Conservation (phyloP, 768 basidiomycete genomes). For the Tremella mesenterica region DNA sequence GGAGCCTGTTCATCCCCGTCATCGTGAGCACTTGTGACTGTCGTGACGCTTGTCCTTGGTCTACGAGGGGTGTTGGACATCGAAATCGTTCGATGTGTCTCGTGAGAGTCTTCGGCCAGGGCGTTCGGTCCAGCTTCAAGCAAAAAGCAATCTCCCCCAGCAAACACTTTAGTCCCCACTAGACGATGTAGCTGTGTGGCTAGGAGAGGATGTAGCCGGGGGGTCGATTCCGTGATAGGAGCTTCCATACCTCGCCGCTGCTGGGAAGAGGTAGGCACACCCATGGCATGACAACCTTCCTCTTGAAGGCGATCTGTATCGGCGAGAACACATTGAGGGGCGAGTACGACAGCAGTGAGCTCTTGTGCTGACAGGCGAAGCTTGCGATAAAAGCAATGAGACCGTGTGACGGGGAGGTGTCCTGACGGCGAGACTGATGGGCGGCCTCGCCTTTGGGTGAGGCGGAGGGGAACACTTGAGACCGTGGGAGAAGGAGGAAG, state of each 20-base stretch:
- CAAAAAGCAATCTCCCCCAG: slow-evolving; percentile 30
- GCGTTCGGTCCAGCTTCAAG: slow-evolving; percentile 2
- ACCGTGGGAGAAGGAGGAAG: slow-evolving; percentile 1
- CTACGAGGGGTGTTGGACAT: too few species aligned
- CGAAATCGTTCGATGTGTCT: too few species aligned
- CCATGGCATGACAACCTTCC: slow-evolving; percentile 20
- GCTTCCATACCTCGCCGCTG: slow-evolving; percentile 22
- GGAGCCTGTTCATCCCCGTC: too few species aligned
- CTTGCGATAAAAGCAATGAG: slow-evolving; percentile 39
- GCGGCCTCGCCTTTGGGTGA: neutral
- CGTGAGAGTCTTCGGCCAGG: too few species aligned
- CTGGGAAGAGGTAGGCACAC: slow-evolving; percentile 21
- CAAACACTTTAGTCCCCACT: slow-evolving; percentile 20
- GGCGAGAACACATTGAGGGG: slow-evolving; percentile 28
- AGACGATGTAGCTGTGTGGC: slow-evolving; percentile 21
- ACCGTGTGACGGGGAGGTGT: slow-evolving; percentile 29
- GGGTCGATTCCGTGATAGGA: slow-evolving; percentile 13
- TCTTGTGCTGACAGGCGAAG: slow-evolving; percentile 22
- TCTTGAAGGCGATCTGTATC: slow-evolving; percentile 16
- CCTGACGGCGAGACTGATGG: slow-evolving; percentile 1
- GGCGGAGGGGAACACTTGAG: too few species aligned
- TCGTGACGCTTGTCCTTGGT: too few species aligned
- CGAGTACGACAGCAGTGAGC: slow-evolving; percentile 22
- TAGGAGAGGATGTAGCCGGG: slow-evolving; percentile 13
- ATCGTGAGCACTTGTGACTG: too few species aligned